Conservation (phyloP, 768 basidiomycete genomes). For the Gloeostereum incarnatum region DNA sequence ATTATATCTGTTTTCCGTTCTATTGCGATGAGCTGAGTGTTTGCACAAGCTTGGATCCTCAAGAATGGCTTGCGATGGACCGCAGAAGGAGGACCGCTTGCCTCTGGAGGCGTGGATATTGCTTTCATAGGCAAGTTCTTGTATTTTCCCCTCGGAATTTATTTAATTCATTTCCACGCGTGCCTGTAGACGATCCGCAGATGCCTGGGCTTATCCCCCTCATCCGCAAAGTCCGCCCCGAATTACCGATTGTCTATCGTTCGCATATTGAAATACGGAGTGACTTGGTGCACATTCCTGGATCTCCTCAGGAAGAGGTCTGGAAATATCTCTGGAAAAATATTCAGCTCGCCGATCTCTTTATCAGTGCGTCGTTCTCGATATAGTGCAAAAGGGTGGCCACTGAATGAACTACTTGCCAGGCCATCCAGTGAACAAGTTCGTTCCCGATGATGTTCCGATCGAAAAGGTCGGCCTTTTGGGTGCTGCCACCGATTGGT, state of each 20-base stretch:
- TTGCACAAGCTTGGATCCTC: conserved; percentile 86
- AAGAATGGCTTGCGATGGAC: conserved; percentile 90
- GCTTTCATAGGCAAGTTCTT: conserved; percentile 71
- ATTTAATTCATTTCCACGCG: conserved; percentile 6
- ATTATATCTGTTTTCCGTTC: too few species aligned
- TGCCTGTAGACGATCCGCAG: conserved; percentile 64
- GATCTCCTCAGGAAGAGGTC: conserved; percentile 82
- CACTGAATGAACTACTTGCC: not conserved
- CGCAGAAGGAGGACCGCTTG: conserved; percentile 75
- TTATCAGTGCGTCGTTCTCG: conserved; percentile 55
- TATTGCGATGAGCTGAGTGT: too few species aligned
- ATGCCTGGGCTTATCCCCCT: conserved; percentile 93
- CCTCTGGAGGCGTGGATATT: conserved; percentile 75
- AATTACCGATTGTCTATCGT: conserved; percentile 84
- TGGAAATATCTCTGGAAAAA: conserved; percentile 96
- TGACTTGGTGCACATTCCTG: conserved; percentile 73
- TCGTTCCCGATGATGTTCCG: conserved; percentile 83
- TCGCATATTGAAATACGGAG: conserved; percentile 93
- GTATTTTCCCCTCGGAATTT: not conserved
- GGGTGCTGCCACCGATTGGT: conserved; percentile 85
- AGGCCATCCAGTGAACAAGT: conserved; percentile 89
- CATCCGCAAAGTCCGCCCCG: conserved; percentile 77
- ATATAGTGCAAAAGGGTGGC: not conserved
- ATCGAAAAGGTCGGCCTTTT: conserved; percentile 60
- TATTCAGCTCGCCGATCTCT: conserved; percentile 83